Base-by-base conservation (phyloP, 768 basidiomycete genomes). In the Butyriboletus loyo region DNA sequence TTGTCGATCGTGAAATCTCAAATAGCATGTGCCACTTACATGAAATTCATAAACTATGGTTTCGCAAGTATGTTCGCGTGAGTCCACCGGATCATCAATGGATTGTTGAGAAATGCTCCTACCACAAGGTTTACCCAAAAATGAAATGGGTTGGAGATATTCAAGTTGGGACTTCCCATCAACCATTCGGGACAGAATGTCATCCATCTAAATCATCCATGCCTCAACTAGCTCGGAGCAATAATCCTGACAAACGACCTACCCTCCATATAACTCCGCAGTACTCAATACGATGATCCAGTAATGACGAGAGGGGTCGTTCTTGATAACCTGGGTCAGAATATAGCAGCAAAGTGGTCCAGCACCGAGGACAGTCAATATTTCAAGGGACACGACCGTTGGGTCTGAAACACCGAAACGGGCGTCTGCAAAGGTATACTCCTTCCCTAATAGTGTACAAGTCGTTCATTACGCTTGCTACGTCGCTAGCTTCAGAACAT, bases 181-280 rank as follows among this genome's bases (percentile, higher is more conserved):
- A 92, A 72, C 89, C 89, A 92, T 70, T 92, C 90, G 1, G 90
- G 90, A 62, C 84, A 85, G 71, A 92, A 92, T 4, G 89, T 92
- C 90, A 92, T 91, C 84, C 84, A 91, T 32, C 84, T 85, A 53
- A 1, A 31, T 15, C 13, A 24, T 46, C 15, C 27, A 38, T 25
- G 43, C 34, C 17, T 49, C 37, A 44, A 42, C 19, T 34, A 5
- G 25, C 37, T 15, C 5, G 8, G 31, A 17, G n/a, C n/a, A 11
- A 25, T 22, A 31, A 7, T 8, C 24, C 19, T 37, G 38, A 45
- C 21, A 30, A 47, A 28, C 28, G n/a, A 65, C 77, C 38, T 43
- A 88, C 82, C 85, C 85, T 60, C 89, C 89, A 52, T 91, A 90
- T 5, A 92, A 61, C 64, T 92, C 90, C 5, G 76, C 87, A 2